phyloP scores from a whole-genome alignment of 305 asterid genomes.

The Ajuga reptans region DNA sequence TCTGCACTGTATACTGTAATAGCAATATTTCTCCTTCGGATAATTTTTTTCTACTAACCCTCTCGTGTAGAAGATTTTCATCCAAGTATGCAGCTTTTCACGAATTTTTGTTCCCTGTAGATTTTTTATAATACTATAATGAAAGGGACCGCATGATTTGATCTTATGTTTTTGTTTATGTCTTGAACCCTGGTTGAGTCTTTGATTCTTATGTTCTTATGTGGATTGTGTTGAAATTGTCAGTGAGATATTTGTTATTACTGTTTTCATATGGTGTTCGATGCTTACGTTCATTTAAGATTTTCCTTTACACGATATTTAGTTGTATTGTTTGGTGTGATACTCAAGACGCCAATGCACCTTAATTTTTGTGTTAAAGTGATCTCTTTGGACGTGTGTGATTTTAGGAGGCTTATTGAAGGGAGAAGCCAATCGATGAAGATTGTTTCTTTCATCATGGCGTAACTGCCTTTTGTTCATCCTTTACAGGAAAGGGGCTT shows the following conservation, averaged over 20 bases:
- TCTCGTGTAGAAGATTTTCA: background rate
- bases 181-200: background rate
- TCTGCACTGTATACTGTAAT: background rate
- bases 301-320: background rate
- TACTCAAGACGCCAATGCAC: background rate
- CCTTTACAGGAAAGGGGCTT: constrained; percentile 69
- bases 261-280: background rate
- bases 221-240: background rate
- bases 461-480: constrained; percentile 59
- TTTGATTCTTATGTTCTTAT: background rate
- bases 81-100: background rate
- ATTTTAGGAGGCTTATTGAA: constrained; percentile 41
- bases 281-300: background rate
- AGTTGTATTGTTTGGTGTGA: background rate
- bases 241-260: background rate
- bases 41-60: background rate
- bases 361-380: constrained; percentile 27
- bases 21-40: background rate
- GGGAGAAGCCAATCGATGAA: constrained; percentile 42
- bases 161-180: background rate
- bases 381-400: constrained; percentile 36
- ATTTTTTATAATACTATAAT: background rate
- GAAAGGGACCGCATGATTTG: background rate
- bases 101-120: background rate
- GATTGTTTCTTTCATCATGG: constrained; percentile 41